Evolutionary conservation across 352 stramenopile genomes (phyloP).

Genomic region (Globisporangium megalacanthum): DNA sequence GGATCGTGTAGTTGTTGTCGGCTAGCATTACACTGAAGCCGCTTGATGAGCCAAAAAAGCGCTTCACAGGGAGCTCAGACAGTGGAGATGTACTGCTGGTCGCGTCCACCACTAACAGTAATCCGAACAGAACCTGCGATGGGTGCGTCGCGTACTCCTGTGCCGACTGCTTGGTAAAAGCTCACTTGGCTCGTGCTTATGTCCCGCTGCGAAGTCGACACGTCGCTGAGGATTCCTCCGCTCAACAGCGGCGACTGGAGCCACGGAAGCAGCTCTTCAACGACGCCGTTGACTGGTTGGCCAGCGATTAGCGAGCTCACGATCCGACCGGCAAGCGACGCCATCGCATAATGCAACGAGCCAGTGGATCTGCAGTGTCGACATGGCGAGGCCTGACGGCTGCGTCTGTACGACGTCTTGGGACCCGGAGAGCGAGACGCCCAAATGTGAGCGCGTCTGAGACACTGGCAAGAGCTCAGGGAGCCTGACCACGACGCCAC

Average conservation of each 20-base stretch:
- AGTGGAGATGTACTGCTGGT: not conserved
- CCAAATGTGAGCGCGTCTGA: slow-evolving; percentile 36
- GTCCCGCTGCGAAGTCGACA: slow-evolving; percentile 2
- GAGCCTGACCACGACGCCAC: slow-evolving; percentile 53
- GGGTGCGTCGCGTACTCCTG: slow-evolving; percentile 11
- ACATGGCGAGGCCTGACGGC: slow-evolving; percentile 65
- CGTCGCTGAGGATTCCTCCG: slow-evolving; percentile 38
- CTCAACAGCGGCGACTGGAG: slow-evolving; percentile 77
- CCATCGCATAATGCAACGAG: slow-evolving; percentile 72
- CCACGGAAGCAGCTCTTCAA: slow-evolving; percentile 83
- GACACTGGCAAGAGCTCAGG: slow-evolving; percentile 31
- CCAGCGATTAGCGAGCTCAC: slow-evolving; percentile 71
- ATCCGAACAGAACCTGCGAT: slow-evolving; percentile 7
- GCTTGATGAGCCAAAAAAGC: no score
- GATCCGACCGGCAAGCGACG: slow-evolving; percentile 64
- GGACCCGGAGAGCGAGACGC: slow-evolving; percentile 62
- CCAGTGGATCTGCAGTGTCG: slow-evolving; percentile 79
- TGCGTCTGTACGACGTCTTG: slow-evolving; percentile 70
- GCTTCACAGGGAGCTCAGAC: not conserved
- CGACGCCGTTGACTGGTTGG: slow-evolving; percentile 60
- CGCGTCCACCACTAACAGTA: not conserved
- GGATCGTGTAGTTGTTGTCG: slow-evolving; percentile 17
- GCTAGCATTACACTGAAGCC: not conserved
- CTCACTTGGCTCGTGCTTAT: not conserved
- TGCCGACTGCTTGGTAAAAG: slow-evolving; percentile 8